Evolutionary conservation across 305 asterid genomes (phyloP).

Genomic region (Fraxinus dipetala): DNA sequence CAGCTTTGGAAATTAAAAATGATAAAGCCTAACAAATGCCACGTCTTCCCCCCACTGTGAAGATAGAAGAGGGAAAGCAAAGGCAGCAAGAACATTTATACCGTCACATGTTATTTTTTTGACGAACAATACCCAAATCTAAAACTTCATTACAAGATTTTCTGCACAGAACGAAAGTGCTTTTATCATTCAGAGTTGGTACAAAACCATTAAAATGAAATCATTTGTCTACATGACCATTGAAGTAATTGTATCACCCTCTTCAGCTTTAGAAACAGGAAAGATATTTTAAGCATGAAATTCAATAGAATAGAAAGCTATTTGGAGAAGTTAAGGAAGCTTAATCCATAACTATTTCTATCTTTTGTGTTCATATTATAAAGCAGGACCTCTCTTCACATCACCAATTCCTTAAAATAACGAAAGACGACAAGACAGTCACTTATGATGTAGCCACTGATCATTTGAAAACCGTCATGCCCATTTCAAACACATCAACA

Average conservation of each 20-base stretch:
- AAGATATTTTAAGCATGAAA: neutral
- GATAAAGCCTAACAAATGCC: slow-evolving; percentile 17
- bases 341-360: slow-evolving; percentile 9
- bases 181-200: slow-evolving; percentile 1
- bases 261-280: slow-evolving; percentile 14
- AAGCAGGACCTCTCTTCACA: slow-evolving; percentile 9
- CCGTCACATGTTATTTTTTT: slow-evolving; percentile 2
- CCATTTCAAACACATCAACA: slow-evolving; percentile 12
- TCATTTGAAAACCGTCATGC: slow-evolving; percentile 15
- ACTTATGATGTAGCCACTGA: neutral
- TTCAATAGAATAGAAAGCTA: neutral
- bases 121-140: neutral
- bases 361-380: slow-evolving; percentile 16
- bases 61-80: neutral
- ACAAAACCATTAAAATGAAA: slow-evolving; percentile 3
- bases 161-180: slow-evolving; percentile 2
- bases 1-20: neutral
- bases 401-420: slow-evolving; percentile 12
- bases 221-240: slow-evolving; percentile 5
- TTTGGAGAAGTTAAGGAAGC: slow-evolving; percentile 15
- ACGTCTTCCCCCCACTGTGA: slow-evolving; percentile 11
- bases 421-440: slow-evolving; percentile 11
- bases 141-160: neutral
- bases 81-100: slow-evolving; percentile 5
- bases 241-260: neutral